A percentile compares a stretch with the other conserved stretches of the same genome.
Conservation (phyloP, 768 basidiomycete species). For the Sarcodon aspratus region DNA sequence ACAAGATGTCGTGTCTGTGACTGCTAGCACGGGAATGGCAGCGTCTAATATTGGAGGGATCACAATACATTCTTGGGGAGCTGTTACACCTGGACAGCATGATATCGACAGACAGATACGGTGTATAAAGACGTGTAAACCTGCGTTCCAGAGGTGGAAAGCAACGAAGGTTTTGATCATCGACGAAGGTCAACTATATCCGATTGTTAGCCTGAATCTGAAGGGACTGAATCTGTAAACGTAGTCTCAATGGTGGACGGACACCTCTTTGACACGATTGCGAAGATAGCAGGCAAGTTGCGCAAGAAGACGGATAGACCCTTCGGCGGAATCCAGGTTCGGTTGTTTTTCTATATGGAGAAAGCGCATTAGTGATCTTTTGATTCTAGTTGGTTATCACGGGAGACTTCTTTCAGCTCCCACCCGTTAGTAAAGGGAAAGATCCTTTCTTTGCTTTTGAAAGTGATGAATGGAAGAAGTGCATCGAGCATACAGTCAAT, state of each 20-base stretch:
- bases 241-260: conserved; percentile 67
- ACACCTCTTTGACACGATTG: conserved; percentile 46
- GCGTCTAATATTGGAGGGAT: conserved; percentile 63
- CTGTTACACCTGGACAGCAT: conserved; percentile 40
- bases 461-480: conserved; percentile 43
- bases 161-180: conserved; percentile 47
- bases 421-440: conserved; percentile 39
- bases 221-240: neutral
- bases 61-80: conserved; percentile 53
- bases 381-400: conserved; percentile 36
- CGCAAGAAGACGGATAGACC: conserved; percentile 38
- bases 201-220: too few species aligned
- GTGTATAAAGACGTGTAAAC: conserved; percentile 41
- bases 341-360: conserved; percentile 13
- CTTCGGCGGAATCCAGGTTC: conserved; percentile 59
- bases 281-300: conserved; percentile 36
- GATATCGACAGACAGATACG: conserved; percentile 32
- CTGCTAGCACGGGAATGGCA: conserved; percentile 53
- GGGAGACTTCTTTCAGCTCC: conserved; percentile 61
- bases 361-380: neutral
- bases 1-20: conserved; percentile 38
- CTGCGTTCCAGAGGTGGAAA: conserved; percentile 46
- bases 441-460: conserved; percentile 56
- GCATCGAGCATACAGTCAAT: conserved; percentile 47
- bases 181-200: conserved; percentile 39